A percentile compares a stretch with the other conserved stretches of the same genome.
Evolutionary conservation across 768 basidiomycete species (phyloP).

Genomic region (Hygrocybe coccinea): DNA sequence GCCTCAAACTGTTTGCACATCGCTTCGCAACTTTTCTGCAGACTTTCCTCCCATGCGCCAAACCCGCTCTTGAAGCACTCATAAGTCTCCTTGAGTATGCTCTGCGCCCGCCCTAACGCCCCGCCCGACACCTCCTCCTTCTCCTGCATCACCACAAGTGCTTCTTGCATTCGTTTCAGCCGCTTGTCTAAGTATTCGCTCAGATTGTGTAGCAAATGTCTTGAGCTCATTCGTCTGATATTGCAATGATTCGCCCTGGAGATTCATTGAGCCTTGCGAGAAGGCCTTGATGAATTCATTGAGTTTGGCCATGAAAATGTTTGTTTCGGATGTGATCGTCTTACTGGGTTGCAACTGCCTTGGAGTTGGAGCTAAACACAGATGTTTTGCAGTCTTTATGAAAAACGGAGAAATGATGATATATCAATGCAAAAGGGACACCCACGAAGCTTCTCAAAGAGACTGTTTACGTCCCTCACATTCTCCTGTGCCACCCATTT

Average conservation of each 20-base stretch:
- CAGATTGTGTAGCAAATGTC: slow-evolving; percentile 44
- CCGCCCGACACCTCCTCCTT: slow-evolving; percentile 53
- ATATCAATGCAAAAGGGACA: neutral
- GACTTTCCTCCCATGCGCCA: slow-evolving; percentile 48
- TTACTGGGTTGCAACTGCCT: slow-evolving; percentile 58
- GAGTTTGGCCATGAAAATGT: slow-evolving; percentile 52
- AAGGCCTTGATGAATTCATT: slow-evolving; percentile 58
- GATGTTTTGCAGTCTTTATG: slow-evolving; percentile 66
- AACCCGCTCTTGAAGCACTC: slow-evolving; percentile 50
- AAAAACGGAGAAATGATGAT: slow-evolving; percentile 9
- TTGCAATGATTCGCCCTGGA: slow-evolving; percentile 53
- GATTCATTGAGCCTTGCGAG: slow-evolving; percentile 45
- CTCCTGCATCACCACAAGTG: slow-evolving; percentile 49
- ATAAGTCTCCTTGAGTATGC: slow-evolving; percentile 47
- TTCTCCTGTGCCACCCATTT: slow-evolving; percentile 64
- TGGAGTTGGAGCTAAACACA: slow-evolving; percentile 59
- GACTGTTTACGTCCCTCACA: slow-evolving; percentile 58
- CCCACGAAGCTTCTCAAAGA: slow-evolving; percentile 84
- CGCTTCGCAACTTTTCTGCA: slow-evolving; percentile 45
- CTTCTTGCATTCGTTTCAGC: slow-evolving; percentile 47
- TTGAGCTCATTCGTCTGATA: slow-evolving; percentile 56
- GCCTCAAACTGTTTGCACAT: slow-evolving; percentile 45
- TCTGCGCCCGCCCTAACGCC: slow-evolving; percentile 45
- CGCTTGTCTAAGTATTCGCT: slow-evolving; percentile 58
- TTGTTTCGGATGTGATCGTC: slow-evolving; percentile 50